A percentile compares a stretch with the other conserved stretches of the same genome.
Evolutionary conservation across 1,284 basidiomycete genomes (phyloP).

Genomic region (Ceratobasidium sp.): DNA sequence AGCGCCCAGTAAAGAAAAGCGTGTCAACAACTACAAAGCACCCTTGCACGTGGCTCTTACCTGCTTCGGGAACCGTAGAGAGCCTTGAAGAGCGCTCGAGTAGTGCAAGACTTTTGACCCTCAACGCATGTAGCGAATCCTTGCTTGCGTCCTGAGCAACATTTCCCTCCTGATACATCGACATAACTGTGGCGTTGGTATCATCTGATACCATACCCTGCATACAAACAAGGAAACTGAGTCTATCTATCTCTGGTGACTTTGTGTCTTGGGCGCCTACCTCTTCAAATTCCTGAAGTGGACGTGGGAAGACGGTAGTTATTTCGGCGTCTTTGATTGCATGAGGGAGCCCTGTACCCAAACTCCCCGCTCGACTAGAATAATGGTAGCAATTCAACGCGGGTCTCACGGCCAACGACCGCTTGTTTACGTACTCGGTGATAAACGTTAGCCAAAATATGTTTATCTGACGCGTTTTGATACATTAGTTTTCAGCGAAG

Average conservation of each 20-base stretch:
- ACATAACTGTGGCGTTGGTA: slow-evolving; percentile 34
- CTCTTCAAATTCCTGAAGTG: slow-evolving; percentile 39
- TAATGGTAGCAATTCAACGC: background rate
- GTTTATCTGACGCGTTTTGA: slow-evolving; percentile 24
- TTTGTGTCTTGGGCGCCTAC: slow-evolving; percentile 16
- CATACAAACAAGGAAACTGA: background rate
- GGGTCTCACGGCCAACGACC: background rate
- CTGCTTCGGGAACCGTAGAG: slow-evolving; percentile 72
- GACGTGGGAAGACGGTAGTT: slow-evolving; percentile 43
- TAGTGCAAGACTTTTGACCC: slow-evolving; percentile 79
- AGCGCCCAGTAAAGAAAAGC: slow-evolving; percentile 69
- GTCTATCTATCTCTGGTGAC: background rate
- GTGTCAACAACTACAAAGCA: slow-evolving; percentile 56
- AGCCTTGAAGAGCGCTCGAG: slow-evolving; percentile 74
- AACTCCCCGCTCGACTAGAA: slow-evolving; percentile 41
- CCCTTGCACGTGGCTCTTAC: slow-evolving; percentile 51
- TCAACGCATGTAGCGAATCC: slow-evolving; percentile 62
- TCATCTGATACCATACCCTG: slow-evolving; percentile 36
- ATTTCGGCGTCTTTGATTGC: slow-evolving; percentile 42
- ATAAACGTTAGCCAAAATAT: slow-evolving; percentile 43
- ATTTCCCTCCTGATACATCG: slow-evolving; percentile 38
- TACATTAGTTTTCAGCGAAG: background rate
- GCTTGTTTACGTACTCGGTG: slow-evolving; percentile 28
- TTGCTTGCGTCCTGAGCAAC: slow-evolving; percentile 36
- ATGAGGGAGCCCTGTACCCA: slow-evolving; percentile 39